These are phyloP conservation scores for Syncephalis plumigaleata DNA, from an alignment of 371 early-diverging fungal genomes.

Conservation along the genomic window DNA sequence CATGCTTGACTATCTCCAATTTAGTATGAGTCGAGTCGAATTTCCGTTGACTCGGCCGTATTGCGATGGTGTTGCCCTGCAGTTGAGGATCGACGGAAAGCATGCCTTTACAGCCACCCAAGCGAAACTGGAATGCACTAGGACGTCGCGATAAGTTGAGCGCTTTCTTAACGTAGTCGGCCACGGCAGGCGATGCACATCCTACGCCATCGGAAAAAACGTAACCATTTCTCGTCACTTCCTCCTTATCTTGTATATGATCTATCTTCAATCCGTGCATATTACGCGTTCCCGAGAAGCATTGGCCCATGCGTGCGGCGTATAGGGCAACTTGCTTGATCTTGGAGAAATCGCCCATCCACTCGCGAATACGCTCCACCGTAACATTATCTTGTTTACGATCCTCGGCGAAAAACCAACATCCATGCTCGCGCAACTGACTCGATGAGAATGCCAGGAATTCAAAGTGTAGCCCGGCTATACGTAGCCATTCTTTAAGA, in stretches of 20 bases:
- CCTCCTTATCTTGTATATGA: slow-evolving; percentile 26
- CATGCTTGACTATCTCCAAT: slow-evolving; percentile 40
- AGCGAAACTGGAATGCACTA: slow-evolving; percentile 62
- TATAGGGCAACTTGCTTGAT: slow-evolving; percentile 54
- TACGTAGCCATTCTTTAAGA: slow-evolving; percentile 31
- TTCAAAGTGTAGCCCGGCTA: slow-evolving; percentile 35
- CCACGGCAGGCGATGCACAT: slow-evolving; percentile 29
- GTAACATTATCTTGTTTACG: slow-evolving; percentile 12
- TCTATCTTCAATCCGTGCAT: slow-evolving; percentile 14
- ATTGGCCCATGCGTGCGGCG: slow-evolving; percentile 58
- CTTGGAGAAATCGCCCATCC: slow-evolving; percentile 56
- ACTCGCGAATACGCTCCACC: slow-evolving; percentile 31
- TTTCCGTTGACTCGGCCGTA: slow-evolving; percentile 52
- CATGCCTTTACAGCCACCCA: slow-evolving; percentile 69
- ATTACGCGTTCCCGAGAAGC: slow-evolving; percentile 46
- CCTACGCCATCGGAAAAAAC: slow-evolving; percentile 81
- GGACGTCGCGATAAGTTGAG: slow-evolving; percentile 31
- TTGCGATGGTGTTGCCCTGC: slow-evolving; percentile 14
- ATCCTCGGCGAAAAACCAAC: slow-evolving; percentile 48
- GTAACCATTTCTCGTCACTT: slow-evolving; percentile 32
- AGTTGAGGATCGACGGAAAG: slow-evolving; percentile 16
- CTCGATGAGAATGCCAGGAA: slow-evolving; percentile 54
- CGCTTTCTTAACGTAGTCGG: slow-evolving; percentile 15
- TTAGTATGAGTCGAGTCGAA: slow-evolving; percentile 35
- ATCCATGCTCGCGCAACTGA: slow-evolving; percentile 46